Conservation (phyloP, 441 rosid genomes). For the Euphorbia celastroides region DNA sequence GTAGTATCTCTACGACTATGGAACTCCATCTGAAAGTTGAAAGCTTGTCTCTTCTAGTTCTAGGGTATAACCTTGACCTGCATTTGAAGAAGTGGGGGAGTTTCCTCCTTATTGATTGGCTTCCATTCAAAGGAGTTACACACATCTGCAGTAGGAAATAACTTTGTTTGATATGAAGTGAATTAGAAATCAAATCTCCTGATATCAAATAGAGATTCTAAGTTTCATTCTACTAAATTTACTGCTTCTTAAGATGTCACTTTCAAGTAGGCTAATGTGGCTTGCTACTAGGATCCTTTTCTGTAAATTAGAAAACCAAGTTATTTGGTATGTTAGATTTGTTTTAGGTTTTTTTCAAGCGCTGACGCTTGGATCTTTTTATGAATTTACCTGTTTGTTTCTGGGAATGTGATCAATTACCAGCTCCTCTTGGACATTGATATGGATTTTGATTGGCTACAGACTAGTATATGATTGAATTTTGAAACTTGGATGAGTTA, state of each 20-base stretch:
- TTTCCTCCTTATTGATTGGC: not conserved
- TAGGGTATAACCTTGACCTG: not conserved
- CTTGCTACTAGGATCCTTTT: not conserved
- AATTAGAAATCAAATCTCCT: not conserved
- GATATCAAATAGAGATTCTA: not conserved
- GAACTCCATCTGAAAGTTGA: not conserved
- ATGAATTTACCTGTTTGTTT: not conserved
- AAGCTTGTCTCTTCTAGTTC: not conserved
- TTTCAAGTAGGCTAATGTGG: not conserved
- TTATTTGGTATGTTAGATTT: not conserved
- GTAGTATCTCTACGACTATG: too few relatives aligned
- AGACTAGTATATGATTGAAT: not conserved
- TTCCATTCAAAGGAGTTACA: not conserved
- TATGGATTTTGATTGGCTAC: not conserved
- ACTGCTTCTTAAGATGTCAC: not conserved
- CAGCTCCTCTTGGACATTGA: not conserved
- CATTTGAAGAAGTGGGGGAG: not conserved
- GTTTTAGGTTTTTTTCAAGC: not conserved
- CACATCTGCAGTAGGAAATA: not conserved
- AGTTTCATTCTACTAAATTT: not conserved
- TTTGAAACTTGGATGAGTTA: not conserved
- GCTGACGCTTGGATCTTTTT: not conserved
- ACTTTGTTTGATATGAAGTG: not conserved
- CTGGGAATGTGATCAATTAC: not conserved
- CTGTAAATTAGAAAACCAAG: not conserved